Evolutionary conservation across 225 moss, liverwort and hornwort species (phyloP).

Genomic region (Straminergon stramineum): DNA sequence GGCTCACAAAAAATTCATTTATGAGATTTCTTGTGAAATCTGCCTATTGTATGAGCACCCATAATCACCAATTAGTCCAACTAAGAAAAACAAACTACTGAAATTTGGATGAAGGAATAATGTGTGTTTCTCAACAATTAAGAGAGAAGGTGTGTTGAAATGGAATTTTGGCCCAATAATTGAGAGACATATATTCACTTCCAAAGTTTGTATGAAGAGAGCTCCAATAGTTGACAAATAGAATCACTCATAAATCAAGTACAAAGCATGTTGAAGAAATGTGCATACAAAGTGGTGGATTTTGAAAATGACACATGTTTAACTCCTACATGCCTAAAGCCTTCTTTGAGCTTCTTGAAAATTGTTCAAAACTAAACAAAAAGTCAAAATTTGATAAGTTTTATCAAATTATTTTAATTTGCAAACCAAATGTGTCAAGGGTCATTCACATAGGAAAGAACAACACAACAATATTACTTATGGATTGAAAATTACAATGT

Average conservation of each 20-base stretch:
- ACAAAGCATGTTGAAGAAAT: not conserved
- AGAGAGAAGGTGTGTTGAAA: not conserved
- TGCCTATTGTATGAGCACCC: accelerated
- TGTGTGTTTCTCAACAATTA: too few species aligned
- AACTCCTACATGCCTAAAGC: not conserved
- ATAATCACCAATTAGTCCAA: not conserved
- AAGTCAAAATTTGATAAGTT: not conserved
- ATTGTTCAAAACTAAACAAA: not conserved
- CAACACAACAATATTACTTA: not conserved
- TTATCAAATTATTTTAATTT: not conserved
- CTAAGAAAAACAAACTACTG: accelerated
- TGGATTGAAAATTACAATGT: not conserved
- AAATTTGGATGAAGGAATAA: not conserved
- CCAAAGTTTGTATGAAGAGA: not conserved
- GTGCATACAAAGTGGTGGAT: not conserved
- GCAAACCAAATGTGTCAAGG: not conserved
- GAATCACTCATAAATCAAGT: not conserved
- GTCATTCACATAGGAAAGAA: not conserved
- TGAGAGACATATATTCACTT: not conserved
- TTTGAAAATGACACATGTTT: not conserved
- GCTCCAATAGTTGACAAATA: not conserved
- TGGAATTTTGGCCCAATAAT: not conserved
- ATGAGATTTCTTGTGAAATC: not conserved
- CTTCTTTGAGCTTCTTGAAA: not conserved
- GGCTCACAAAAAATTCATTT: not conserved